phyloP scores from a whole-genome alignment of 345 rosid genomes.

The Ceriops decandra region DNA sequence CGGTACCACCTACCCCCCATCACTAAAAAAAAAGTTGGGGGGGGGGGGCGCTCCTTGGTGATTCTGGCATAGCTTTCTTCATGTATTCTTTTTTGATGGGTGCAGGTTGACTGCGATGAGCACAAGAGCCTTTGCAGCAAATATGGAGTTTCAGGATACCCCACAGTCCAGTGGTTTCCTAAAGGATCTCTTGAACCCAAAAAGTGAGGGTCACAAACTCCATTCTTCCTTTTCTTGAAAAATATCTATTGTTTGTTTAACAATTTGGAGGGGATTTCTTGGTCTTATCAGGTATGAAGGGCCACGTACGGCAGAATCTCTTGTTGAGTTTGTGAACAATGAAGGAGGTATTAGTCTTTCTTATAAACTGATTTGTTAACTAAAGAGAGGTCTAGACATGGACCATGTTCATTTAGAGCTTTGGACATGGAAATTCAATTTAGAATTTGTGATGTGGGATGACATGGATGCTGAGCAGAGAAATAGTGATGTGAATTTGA shows the following conservation, averaged over 20 bases:
- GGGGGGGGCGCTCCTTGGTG: not conserved
- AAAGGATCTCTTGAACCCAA: slow-evolving; percentile 93
- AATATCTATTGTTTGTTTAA: too few species aligned
- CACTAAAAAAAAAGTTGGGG: too few species aligned
- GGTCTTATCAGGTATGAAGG: slow-evolving; percentile 70
- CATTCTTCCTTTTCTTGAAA: not conserved
- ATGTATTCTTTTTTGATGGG: slow-evolving; percentile 16
- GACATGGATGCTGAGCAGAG: too few species aligned
- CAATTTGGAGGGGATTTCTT: not conserved
- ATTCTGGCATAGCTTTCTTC: not conserved
- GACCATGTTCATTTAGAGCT: too few species aligned
- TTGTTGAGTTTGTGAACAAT: slow-evolving; percentile 76
- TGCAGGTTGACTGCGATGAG: slow-evolving; percentile 97
- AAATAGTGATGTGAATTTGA: too few species aligned
- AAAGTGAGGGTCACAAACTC: slow-evolving; percentile 53
- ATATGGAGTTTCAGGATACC: slow-evolving; percentile 91
- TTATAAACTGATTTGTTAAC: slow-evolving; percentile 1
- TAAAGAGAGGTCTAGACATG: not conserved
- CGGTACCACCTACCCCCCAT: too few species aligned
- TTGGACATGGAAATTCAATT: too few species aligned
- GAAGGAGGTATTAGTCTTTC: slow-evolving; percentile 70
- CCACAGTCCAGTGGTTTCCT: slow-evolving; percentile 94
- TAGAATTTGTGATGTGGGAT: too few species aligned
- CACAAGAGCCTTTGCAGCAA: slow-evolving; percentile 87
- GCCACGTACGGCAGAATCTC: slow-evolving; percentile 75